A percentile compares a stretch with the other conserved stretches of the same genome.
phyloP scores from a whole-genome alignment of 2,329 filamentous ascomycete genomes.

The Cytospora piceae region DNA sequence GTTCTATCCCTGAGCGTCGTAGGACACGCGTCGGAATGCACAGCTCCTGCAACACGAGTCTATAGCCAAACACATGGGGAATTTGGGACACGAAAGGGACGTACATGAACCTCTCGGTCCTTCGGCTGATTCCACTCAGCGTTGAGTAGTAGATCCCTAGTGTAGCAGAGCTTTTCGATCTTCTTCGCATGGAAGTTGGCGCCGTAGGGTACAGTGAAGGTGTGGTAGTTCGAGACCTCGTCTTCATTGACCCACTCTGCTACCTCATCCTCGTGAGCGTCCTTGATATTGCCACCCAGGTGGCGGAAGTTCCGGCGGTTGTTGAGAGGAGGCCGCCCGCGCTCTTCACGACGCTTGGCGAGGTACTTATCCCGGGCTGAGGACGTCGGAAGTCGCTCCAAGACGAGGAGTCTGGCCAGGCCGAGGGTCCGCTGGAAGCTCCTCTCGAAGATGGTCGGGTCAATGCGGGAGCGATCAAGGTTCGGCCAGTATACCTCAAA shows the following conservation, averaged over 20 bases:
- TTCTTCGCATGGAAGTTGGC: slow-evolving; percentile 64
- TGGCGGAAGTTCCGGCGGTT: slow-evolving; percentile 42
- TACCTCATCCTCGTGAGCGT: slow-evolving; percentile 76
- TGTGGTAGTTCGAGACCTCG: slow-evolving; percentile 79
- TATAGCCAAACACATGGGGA: too few species aligned
- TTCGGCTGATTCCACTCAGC: slow-evolving; percentile 83
- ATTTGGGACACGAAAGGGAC: too few species aligned
- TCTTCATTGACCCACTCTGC: slow-evolving; percentile 81
- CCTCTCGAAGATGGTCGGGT: slow-evolving; percentile 86
- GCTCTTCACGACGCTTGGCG: slow-evolving; percentile 69
- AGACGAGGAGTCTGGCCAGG: slow-evolving; percentile 75
- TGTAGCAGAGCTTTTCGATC: slow-evolving; percentile 82
- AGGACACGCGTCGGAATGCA: too few species aligned
- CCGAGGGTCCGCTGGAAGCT: slow-evolving; percentile 77
- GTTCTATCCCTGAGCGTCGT: too few species aligned
- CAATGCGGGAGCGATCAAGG: slow-evolving; percentile 73
- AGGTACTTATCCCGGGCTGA: slow-evolving; percentile 72
- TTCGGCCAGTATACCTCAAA: slow-evolving; percentile 84
- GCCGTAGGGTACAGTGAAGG: slow-evolving; percentile 73
- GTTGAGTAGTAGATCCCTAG: slow-evolving; percentile 79
- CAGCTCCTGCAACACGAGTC: too few species aligned
- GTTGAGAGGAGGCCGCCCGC: slow-evolving; percentile 66
- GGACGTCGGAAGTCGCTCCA: slow-evolving; percentile 75
- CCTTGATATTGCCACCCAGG: slow-evolving; percentile 75
- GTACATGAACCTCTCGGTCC: slow-evolving; percentile 65